phyloP scores from a whole-genome alignment of 768 basidiomycete species.

The Strobilomyces echinocephalus region DNA sequence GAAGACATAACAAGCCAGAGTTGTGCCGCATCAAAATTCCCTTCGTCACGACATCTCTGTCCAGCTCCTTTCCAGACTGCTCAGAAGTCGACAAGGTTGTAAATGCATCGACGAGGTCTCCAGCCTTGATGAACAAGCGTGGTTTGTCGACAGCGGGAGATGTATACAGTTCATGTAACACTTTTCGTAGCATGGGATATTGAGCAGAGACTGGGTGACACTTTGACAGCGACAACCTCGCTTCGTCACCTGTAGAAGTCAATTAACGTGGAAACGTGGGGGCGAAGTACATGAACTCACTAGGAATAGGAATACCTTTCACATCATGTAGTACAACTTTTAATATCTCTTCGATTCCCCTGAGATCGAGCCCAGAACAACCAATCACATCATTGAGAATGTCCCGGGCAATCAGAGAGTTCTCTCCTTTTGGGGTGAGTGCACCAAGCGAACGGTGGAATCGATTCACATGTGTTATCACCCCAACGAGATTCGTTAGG shows the following conservation, averaged over 20 bases:
- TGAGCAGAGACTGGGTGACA: conserved; percentile 53
- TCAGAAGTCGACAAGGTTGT: conserved; percentile 38
- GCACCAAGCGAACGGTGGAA: conserved; percentile 52
- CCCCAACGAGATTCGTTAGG: conserved; percentile 45
- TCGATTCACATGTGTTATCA: conserved; percentile 52
- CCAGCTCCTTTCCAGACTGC: conserved; percentile 36
- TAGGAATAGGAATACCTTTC: conserved; percentile 18
- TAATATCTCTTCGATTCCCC: conserved; percentile 45
- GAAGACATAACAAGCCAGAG: conserved; percentile 45
- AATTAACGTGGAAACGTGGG: not conserved
- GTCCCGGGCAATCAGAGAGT: conserved; percentile 58
- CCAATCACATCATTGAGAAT: conserved; percentile 59
- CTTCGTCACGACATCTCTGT: conserved; percentile 62
- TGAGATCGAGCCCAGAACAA: conserved; percentile 60
- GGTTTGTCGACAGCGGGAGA: conserved; percentile 58
- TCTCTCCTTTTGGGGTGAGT: conserved; percentile 55
- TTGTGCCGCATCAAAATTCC: conserved; percentile 40
- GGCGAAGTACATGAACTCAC: conserved; percentile 18
- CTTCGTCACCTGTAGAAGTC: conserved; percentile 41
- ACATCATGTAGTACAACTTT: conserved; percentile 30
- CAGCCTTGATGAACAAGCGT: conserved; percentile 65
- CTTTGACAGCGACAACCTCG: conserved; percentile 50
- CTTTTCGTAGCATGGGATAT: conserved; percentile 37
- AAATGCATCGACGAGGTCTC: conserved; percentile 64
- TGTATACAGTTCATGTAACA: conserved; percentile 43